phyloP scores from a whole-genome alignment of 2,329 filamentous ascomycete species.

The Penicillium freii region DNA sequence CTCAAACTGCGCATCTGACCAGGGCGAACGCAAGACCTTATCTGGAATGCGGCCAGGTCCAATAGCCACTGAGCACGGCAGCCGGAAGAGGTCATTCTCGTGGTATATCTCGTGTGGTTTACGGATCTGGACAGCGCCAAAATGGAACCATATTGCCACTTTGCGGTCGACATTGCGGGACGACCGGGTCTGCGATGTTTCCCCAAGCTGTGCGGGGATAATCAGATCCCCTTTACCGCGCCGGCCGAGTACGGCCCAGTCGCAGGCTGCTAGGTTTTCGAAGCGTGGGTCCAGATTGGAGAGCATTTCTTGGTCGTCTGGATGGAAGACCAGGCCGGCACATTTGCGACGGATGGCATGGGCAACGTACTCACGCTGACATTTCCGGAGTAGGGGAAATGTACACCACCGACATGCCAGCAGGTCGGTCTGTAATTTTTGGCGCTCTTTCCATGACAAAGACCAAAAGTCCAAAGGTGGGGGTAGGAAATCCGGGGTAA shows the following conservation, averaged over 20 bases:
- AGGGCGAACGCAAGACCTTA: conserved; percentile 39
- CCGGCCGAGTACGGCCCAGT: conserved; percentile 22
- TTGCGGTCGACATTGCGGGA: conserved; percentile 22
- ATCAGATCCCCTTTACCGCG: conserved; percentile 36
- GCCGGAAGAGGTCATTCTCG: conserved; percentile 36
- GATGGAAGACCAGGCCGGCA: conserved; percentile 26
- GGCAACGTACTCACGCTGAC: conserved; percentile 40
- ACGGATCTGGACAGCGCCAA: conserved; percentile 38
- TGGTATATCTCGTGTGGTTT: conserved; percentile 27
- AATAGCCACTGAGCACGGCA: conserved; percentile 31
- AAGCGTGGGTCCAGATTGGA: conserved; percentile 27
- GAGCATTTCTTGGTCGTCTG: conserved; percentile 26
- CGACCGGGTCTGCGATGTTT: neutral
- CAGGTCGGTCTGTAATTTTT: conserved; percentile 37
- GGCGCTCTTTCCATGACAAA: conserved; percentile 29
- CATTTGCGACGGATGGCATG: conserved; percentile 36
- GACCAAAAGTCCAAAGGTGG: conserved; percentile 35
- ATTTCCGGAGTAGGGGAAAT: conserved; percentile 37
- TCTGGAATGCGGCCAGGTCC: conserved; percentile 38
- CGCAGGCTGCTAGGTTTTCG: conserved; percentile 21
- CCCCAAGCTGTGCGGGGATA: conserved; percentile 21
- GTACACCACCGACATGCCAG: conserved; percentile 45
- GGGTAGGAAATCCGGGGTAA: conserved; percentile 41
- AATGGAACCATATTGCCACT: conserved; percentile 40
- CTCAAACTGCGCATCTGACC: conserved; percentile 40